These are phyloP conservation scores for Erythrophleum ivorense DNA, from an alignment of 331 rosid species.

Conservation along the genomic window DNA sequence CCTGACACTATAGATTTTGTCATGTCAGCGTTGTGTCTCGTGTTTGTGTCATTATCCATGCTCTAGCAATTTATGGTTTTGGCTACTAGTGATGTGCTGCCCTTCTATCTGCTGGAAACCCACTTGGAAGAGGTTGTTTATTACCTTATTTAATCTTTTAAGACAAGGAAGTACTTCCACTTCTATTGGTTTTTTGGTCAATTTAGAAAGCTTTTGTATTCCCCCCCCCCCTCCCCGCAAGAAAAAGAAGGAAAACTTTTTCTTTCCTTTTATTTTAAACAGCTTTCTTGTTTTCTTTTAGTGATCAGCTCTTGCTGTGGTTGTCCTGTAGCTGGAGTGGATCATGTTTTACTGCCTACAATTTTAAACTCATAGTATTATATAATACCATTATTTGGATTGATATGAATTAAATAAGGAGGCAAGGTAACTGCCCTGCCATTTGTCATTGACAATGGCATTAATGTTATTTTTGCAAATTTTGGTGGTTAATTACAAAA, in stretches of 20 bases:
- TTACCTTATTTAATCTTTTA: constrained; percentile 2
- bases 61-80: constrained; percentile 7
- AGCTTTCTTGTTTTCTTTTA: background rate
- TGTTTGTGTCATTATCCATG: background rate
- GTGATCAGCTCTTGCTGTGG: background rate
- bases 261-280: background rate
- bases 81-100: background rate
- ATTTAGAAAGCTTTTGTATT: background rate
- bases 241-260: background rate
- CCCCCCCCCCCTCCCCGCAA: too few species aligned
- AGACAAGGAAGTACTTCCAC: background rate
- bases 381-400: background rate
- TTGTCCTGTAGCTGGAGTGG: background rate
- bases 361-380: background rate
- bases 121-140: constrained; percentile 9
- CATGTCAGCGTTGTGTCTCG: too few species aligned
- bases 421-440: constrained; percentile 29
- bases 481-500: constrained; percentile 37
- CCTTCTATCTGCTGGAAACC: constrained; percentile 19
- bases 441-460: constrained; percentile 43
- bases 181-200: constrained; percentile 19
- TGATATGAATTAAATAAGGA: background rate
- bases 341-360: background rate
- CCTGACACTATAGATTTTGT: too few species aligned
- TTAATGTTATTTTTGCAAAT: constrained; percentile 38